These are phyloP conservation scores for Leccinum barrowsii DNA, from an alignment of 768 basidiomycete genomes.

Conservation along the genomic window DNA sequence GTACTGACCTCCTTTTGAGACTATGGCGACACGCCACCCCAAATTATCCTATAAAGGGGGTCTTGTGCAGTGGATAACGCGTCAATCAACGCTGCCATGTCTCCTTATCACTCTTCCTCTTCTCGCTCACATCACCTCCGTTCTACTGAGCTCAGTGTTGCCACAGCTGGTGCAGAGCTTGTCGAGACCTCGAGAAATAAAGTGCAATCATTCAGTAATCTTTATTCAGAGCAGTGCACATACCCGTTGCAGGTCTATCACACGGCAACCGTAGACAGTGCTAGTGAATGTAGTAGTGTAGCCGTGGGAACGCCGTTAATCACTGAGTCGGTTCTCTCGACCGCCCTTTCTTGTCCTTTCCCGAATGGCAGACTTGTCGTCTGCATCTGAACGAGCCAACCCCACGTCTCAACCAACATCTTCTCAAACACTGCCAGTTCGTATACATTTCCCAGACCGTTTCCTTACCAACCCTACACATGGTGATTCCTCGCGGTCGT, in stretches of 20 bases:
- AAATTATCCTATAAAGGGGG: slow-evolving; percentile 7
- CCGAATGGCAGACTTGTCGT: slow-evolving; percentile 31
- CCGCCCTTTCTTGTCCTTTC: not conserved
- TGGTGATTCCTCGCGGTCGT: slow-evolving; percentile 32
- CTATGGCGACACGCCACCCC: slow-evolving; percentile 6
- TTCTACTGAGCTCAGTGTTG: not conserved
- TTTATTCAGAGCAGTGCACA: slow-evolving; percentile 2
- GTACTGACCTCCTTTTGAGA: slow-evolving; percentile 5
- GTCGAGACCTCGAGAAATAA: not conserved
- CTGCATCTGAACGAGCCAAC: slow-evolving; percentile 18
- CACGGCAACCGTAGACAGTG: slow-evolving; percentile 8
- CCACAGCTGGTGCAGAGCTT: not conserved
- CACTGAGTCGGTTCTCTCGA: not conserved
- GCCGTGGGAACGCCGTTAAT: slow-evolving; percentile 17
- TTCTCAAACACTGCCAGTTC: slow-evolving; percentile 19
- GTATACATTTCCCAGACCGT: slow-evolving; percentile 34
- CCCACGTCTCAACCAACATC: slow-evolving; percentile 11
- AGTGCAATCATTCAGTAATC: not conserved
- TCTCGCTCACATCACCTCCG: not conserved
- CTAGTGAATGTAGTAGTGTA: not conserved
- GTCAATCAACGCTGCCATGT: slow-evolving; percentile 1
- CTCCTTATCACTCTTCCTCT: not conserved
- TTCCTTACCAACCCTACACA: slow-evolving; percentile 25
- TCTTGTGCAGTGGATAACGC: not conserved
- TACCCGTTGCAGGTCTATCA: slow-evolving; percentile 5